Evolutionary conservation across 306 rosid species (phyloP), one percentile per base, ranked within the genome.

Genomic region (Fragaria ananassa): DNA sequence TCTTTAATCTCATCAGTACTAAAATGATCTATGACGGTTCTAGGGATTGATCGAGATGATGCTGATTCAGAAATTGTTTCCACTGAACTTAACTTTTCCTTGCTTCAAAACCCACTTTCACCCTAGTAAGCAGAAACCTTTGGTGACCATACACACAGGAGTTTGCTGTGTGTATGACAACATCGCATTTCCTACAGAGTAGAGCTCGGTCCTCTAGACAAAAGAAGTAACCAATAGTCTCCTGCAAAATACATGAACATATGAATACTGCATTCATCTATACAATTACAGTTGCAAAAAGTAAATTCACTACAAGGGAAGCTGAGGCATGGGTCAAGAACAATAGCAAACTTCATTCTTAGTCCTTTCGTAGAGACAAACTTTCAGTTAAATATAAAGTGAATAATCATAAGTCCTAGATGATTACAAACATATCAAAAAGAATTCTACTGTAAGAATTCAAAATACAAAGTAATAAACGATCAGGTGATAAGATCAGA

Each of bases 191-290:
- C 79, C 90, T 74, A 82, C 91, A 91, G 63, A 91, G 82, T 70
- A 91, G 74, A 73, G 96, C 93, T 51, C 90, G 86, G 74, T 91
- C 96, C 81, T 87, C 87, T 47, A 91, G 69, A 85, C 96, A 91
- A 75, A 91, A 91, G 87, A 91, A 85, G 84, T 84, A 86, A 47
- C 96, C 89, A 74, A 85, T 41, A 10, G 44, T 6, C 77, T 91
- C 93, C 89, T 91, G 90, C 76, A 74, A 44, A 39, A 41, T 15
- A 25, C 31, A 35, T 3, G 9, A 27, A 47, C 12, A 31, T 1
- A 31, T 34, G 18, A 44, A 15, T 34, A 6, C 14, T 31, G 14
- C 63, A 34, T 31, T 18, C 6, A 51, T 51, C 60, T 70, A 57
- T 17, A 70, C 42, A 47, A 29, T 46, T 47, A 70, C 74, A 70